A percentile compares a stretch with the other conserved stretches of the same genome.
Evolutionary conservation across 2,329 filamentous ascomycete species (phyloP).

Genomic region (Coniochaeta pulveracea): DNA sequence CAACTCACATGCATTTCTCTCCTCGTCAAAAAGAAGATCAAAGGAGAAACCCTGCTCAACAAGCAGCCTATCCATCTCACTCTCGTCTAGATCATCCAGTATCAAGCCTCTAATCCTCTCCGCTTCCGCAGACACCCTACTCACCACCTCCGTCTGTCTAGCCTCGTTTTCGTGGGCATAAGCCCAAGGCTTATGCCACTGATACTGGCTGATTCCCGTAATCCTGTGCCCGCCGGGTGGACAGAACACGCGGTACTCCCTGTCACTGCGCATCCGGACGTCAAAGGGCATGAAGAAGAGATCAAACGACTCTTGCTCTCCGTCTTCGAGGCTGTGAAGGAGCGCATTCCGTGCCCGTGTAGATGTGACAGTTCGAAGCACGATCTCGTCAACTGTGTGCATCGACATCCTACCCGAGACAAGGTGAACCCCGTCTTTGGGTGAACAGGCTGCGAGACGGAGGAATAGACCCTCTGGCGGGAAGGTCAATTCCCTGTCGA

Average conservation of each 20-base stretch:
- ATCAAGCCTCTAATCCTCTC: slow-evolving; percentile 15
- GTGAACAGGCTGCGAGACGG: slow-evolving; percentile 27
- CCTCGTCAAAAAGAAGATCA: slow-evolving; percentile 26
- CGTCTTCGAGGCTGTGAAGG: slow-evolving; percentile 11
- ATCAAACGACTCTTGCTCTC: slow-evolving; percentile 11
- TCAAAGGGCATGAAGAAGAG: slow-evolving; percentile 30
- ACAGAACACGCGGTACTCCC: slow-evolving; percentile 33
- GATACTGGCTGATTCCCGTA: slow-evolving; percentile 28
- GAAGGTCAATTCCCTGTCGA: slow-evolving; percentile 13
- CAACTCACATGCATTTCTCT: slow-evolving; percentile 15
- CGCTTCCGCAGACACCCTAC: slow-evolving; percentile 12
- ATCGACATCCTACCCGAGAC: slow-evolving; percentile 15
- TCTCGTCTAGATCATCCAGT: slow-evolving; percentile 12
- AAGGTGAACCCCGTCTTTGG: slow-evolving; percentile 26
- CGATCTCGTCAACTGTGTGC: slow-evolving; percentile 19
- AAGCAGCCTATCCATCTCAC: slow-evolving; percentile 17
- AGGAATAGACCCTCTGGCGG: slow-evolving; percentile 27
- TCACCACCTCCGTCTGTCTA: slow-evolving; percentile 8
- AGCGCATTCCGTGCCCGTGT: slow-evolving; percentile 22
- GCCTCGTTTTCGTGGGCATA: slow-evolving; percentile 9
- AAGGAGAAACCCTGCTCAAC: slow-evolving; percentile 28
- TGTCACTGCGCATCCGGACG: slow-evolving; percentile 20
- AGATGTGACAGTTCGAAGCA: slow-evolving; percentile 26
- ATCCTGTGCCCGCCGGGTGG: slow-evolving; percentile 19
- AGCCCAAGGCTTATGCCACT: slow-evolving; percentile 24